Conservation (phyloP, 2,329 filamentous ascomycete species). For the Malbranchea zuffiana region DNA sequence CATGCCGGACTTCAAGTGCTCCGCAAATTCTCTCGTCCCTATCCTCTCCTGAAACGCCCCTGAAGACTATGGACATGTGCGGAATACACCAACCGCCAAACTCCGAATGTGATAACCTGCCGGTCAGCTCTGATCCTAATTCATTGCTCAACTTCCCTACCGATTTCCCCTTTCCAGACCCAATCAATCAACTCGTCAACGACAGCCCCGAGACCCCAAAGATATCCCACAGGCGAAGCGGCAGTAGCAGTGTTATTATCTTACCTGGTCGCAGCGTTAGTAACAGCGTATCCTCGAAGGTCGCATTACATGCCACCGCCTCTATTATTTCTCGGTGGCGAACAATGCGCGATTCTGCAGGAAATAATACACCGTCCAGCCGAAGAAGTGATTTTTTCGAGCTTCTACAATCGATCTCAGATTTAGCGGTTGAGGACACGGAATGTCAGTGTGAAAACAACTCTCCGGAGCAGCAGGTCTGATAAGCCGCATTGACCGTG, state of each 20-base stretch:
- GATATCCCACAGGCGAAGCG: constrained; percentile 13
- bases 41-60: too few species aligned
- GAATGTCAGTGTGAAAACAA: too few species aligned
- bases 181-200: not conserved
- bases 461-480: too few species aligned
- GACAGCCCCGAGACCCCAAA: not conserved
- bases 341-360: constrained; percentile 8
- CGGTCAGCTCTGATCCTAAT: constrained; percentile 9
- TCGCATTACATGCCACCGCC: constrained; percentile 8
- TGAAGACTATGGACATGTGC: too few species aligned
- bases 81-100: not conserved
- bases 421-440: constrained; percentile 1
- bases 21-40: not conserved
- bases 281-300: constrained; percentile 5
- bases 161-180: constrained; percentile 7
- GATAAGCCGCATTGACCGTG: too few species aligned
- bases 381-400: constrained; percentile 29
- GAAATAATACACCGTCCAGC: constrained; percentile 17
- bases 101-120: not conserved
- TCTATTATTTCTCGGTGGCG: constrained; percentile 15
- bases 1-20: too few species aligned
- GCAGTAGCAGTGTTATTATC: constrained; percentile 22
- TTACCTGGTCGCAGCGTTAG: constrained; percentile 19
- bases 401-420: constrained; percentile 19
- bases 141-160: constrained; percentile 9